Conservation (phyloP, 2,329 filamentous ascomycete species). For the Ophiostoma australiae region DNA sequence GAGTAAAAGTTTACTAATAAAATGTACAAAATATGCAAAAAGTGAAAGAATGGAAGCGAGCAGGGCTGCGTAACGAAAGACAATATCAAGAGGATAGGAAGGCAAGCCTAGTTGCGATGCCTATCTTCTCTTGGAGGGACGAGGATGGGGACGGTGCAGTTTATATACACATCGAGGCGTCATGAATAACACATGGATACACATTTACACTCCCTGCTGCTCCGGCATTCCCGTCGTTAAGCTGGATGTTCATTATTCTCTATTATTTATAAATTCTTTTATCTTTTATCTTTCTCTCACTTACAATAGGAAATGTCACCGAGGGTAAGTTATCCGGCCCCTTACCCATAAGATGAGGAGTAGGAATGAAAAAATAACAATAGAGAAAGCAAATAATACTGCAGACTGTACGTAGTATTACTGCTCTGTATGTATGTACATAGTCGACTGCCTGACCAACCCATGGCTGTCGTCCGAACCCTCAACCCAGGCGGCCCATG, state of each 20-base stretch:
- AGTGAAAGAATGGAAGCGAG: neutral
- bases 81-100: neutral
- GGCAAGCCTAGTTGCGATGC: slow-evolving; percentile 10
- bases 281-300: neutral
- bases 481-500: neutral
- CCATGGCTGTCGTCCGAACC: slow-evolving; percentile 1
- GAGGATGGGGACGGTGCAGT: neutral
- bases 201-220: neutral
- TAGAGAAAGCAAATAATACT: neutral
- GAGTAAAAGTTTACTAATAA: neutral
- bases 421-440: too few relatives aligned
- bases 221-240: neutral
- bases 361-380: neutral
- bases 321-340: neutral
- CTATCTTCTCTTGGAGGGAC: neutral
- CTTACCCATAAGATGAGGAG: neutral
- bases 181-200: neutral
- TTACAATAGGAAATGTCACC: neutral
- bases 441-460: neutral
- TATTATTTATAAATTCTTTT: too few relatives aligned
- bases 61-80: neutral
- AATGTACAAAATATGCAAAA: neutral
- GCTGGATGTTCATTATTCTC: neutral
- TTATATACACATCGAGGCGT: slow-evolving; percentile 4
- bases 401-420: too few relatives aligned